phyloP scores from a whole-genome alignment of 176 grass and related monocot species.

The Phragmites australis region DNA sequence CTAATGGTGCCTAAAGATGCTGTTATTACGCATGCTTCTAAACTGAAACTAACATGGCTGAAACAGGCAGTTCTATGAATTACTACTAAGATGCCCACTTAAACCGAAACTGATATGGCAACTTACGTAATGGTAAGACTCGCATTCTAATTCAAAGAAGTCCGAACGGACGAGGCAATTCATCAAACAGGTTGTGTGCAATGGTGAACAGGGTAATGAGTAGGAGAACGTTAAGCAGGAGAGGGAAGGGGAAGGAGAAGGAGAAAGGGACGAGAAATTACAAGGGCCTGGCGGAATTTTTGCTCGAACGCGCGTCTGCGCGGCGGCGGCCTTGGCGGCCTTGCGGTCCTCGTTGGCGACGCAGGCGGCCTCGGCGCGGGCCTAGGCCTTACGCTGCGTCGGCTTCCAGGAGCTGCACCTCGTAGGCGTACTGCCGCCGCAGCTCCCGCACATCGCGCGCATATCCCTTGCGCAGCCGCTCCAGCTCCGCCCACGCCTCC shows the following conservation, averaged over 20 bases:
- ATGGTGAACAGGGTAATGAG: background rate
- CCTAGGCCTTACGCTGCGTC: slow-evolving; percentile 83
- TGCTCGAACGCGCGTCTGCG: slow-evolving; percentile 76
- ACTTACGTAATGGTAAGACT: background rate
- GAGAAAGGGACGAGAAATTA: background rate
- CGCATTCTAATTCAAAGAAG: background rate
- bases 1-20: background rate
- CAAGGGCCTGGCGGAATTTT: slow-evolving; percentile 74
- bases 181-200: slow-evolving; percentile 25
- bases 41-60: background rate
- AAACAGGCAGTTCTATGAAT: background rate
- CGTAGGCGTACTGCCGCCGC: slow-evolving; percentile 68
- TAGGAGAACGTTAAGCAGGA: background rate
- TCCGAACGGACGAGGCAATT: background rate
- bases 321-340: slow-evolving; percentile 68
- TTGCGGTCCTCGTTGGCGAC: slow-evolving; percentile 82
- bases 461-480: slow-evolving; percentile 70
- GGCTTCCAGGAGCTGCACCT: slow-evolving; percentile 66
- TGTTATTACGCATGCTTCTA: background rate
- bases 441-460: slow-evolving; percentile 63
- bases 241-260: background rate
- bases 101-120: background rate
- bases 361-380: slow-evolving; percentile 61
- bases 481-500: slow-evolving; percentile 55
- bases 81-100: background rate